Conservation (phyloP, 108 stramenopile species). For the Discostella stelligeroides region DNA sequence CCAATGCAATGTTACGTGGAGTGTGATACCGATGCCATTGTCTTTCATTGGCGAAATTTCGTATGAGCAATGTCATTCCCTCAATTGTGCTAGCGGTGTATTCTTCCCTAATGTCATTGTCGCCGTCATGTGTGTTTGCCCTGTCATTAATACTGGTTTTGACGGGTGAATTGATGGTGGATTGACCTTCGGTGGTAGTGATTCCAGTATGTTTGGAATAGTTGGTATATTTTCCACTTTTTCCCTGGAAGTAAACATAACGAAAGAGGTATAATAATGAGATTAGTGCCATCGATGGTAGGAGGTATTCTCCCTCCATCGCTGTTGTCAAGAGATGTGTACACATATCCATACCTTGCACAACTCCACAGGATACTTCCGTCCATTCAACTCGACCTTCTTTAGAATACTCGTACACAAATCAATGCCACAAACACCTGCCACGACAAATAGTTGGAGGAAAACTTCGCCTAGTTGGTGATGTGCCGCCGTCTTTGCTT, state of each 20-base stretch:
- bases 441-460: slow-evolving; percentile 23
- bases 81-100: slow-evolving; percentile 32
- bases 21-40: slow-evolving; percentile 83
- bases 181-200: slow-evolving; percentile 75
- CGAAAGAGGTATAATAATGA: neutral
- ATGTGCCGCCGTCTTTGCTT: neutral
- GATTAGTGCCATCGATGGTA: neutral
- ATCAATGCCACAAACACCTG: slow-evolving; percentile 37
- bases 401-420: slow-evolving; percentile 50
- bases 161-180: slow-evolving; percentile 45
- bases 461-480: slow-evolving; percentile 26
- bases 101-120: slow-evolving; percentile 14
- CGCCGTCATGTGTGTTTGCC: too few species aligned
- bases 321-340: neutral
- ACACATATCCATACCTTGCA: slow-evolving; percentile 43
- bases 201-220: slow-evolving; percentile 81
- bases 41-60: slow-evolving; percentile 67
- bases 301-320: neutral
- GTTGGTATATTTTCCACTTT: slow-evolving; percentile 77
- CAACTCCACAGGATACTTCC: slow-evolving; percentile 87
- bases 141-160: slow-evolving; percentile 17
- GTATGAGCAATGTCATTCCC: slow-evolving; percentile 44
- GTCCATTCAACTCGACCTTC: slow-evolving; percentile 77
- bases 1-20: slow-evolving; percentile 85
- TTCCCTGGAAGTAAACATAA: slow-evolving; percentile 40